phyloP scores from a whole-genome alignment of 306 rosid genomes.

The Sicyos baderoa region DNA sequence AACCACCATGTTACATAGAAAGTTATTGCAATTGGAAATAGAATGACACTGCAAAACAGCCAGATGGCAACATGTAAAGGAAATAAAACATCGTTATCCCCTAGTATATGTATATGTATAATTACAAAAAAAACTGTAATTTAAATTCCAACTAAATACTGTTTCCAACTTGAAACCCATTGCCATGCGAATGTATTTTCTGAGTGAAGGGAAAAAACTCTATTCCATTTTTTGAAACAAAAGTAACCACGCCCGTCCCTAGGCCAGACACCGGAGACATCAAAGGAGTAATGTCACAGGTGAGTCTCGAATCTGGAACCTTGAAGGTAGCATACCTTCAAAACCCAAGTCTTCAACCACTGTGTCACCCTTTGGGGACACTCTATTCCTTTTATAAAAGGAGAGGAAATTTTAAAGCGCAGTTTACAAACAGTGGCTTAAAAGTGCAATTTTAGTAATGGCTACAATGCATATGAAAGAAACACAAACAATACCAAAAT shows the following conservation, averaged over 20 bases:
- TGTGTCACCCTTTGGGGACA: too few relatives aligned
- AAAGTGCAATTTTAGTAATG: neutral
- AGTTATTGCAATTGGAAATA: slow-evolving; percentile 81
- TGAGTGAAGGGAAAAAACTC: neutral
- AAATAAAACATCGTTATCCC: too few relatives aligned
- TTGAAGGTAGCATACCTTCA: too few relatives aligned
- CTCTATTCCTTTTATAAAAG: neutral
- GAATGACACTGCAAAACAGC: slow-evolving; percentile 70
- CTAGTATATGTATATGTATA: too few relatives aligned
- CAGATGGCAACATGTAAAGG: too few relatives aligned
- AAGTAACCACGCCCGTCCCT: too few relatives aligned
- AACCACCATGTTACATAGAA: slow-evolving; percentile 94
- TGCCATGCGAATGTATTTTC: neutral
- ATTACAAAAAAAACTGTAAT: too few relatives aligned
- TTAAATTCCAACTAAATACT: neutral
- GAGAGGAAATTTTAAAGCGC: neutral
- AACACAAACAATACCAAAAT: neutral
- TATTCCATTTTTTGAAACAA: too few relatives aligned
- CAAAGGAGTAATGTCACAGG: too few relatives aligned
- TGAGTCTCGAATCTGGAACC: too few relatives aligned
- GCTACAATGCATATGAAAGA: neutral
- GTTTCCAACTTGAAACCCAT: neutral
- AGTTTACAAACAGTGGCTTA: slow-evolving; percentile 7
- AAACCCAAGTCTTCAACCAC: too few relatives aligned
- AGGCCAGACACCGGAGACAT: too few relatives aligned